Evolutionary conservation across 1,139 yeast genomes (phyloP).

Genomic region (Geotrichum australiense): DNA sequence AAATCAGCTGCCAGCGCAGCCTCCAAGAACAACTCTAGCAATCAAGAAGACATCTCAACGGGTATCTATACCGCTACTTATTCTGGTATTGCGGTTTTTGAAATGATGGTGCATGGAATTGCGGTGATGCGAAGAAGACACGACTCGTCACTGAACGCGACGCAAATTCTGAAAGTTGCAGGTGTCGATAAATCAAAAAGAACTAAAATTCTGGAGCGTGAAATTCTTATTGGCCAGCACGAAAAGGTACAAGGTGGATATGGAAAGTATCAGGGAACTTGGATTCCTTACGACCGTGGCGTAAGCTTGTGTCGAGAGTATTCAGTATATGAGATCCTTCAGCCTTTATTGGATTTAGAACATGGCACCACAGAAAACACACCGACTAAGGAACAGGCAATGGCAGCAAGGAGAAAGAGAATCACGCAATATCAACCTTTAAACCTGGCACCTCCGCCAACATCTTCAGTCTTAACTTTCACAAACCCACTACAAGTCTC

Average conservation of each 20-base stretch:
- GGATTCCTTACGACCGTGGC: slow-evolving; percentile 66
- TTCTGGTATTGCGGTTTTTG: slow-evolving; percentile 65
- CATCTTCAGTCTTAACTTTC: slow-evolving; percentile 15
- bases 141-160: slow-evolving; percentile 87
- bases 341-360: slow-evolving; percentile 58
- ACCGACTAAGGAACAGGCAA: slow-evolving; percentile 50
- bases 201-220: slow-evolving; percentile 78
- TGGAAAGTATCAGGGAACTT: slow-evolving; percentile 92
- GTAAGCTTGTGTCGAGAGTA: slow-evolving; percentile 55
- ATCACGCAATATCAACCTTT: slow-evolving; percentile 20
- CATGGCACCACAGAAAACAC: slow-evolving; percentile 49
- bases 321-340: slow-evolving; percentile 54
- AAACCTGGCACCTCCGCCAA: slow-evolving; percentile 16
- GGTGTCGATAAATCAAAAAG: slow-evolving; percentile 81
- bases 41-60: neutral
- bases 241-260: slow-evolving; percentile 95
- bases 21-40: neutral
- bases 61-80: slow-evolving; percentile 26
- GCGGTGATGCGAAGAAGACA: slow-evolving; percentile 74
- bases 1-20: neutral
- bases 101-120: slow-evolving; percentile 66
- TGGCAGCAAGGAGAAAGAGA: slow-evolving; percentile 36
- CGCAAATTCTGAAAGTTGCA: slow-evolving; percentile 83
- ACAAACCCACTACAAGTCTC: slow-evolving; percentile 15
- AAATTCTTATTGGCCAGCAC: slow-evolving; percentile 76